phyloP scores from a whole-genome alignment of 148 eudicot genomes.

The Limonium bicolor region DNA sequence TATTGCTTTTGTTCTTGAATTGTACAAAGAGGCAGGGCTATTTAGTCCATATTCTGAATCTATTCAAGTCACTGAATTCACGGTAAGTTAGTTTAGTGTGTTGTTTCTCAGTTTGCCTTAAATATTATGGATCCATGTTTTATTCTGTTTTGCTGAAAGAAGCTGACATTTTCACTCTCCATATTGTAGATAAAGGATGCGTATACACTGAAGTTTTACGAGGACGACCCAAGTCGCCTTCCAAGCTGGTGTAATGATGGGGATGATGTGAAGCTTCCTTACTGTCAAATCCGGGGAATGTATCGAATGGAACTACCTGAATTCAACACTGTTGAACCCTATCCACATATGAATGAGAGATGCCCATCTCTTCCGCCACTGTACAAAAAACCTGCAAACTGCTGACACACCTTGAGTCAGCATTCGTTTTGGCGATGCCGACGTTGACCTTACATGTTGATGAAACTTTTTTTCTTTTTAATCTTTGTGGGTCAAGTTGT shows the following conservation, averaged over 20 bases:
- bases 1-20: slow-evolving; percentile 68
- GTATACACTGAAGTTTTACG: slow-evolving; percentile 73
- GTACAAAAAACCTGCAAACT: slow-evolving; percentile 38
- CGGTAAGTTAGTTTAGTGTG: slow-evolving; percentile 33
- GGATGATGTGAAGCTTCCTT: slow-evolving; percentile 63
- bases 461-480: no score
- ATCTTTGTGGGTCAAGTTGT: no score
- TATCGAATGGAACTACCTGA: slow-evolving; percentile 89
- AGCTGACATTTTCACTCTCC: not conserved
- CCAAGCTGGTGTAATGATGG: slow-evolving; percentile 92
- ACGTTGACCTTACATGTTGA: no score
- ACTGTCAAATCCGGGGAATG: slow-evolving; percentile 81
- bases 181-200: slow-evolving; percentile 85
- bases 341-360: slow-evolving; percentile 74
- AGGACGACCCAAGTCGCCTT: slow-evolving; percentile 56
- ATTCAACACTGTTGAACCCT: slow-evolving; percentile 65
- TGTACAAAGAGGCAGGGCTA: slow-evolving; percentile 86
- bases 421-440: no score
- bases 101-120: no score
- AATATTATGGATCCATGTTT: no score
- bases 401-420: no score
- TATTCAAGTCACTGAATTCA: slow-evolving; percentile 86
- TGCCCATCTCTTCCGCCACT: slow-evolving; percentile 86
- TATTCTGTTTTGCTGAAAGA: no score
- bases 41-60: slow-evolving; percentile 49